Base-by-base conservation (phyloP, 2,329 filamentous ascomycete genomes). In the Emergomyces africanus region DNA sequence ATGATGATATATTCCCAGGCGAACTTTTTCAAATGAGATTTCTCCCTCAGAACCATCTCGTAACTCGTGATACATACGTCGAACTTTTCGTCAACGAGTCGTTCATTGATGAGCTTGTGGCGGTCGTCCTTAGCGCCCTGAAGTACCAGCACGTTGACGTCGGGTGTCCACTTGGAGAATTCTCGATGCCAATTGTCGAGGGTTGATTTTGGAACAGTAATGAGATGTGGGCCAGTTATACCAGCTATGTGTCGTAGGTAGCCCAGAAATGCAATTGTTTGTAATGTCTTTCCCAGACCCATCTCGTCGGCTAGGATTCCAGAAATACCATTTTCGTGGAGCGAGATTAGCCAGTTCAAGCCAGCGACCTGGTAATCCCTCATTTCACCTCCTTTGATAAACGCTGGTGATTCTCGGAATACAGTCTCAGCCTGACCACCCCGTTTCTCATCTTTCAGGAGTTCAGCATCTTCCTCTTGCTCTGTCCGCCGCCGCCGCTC, bases 1-100 rank as follows among this genome's bases (percentile, higher is more conserved):
- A 99, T 96, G 66, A 99, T 96, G 73, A 99, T 99, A 74, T 99
- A 99, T 72, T 99, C 92, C 94, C 94, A 99, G 0, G 94, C 91
- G 72, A 99, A 95, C 73, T 97, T 97, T 77, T 94, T 96, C 65
- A 99, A 75, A 66, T 96, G 90, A 0, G 88, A 80, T 77, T 99
- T 97, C 71, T 99, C 94, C 60, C 94, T 85, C 14, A 99, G 80
- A 61, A 99, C 90, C 92, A 99, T 97, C 73, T 99, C 94, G 76
- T 99, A 99, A 72, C 91, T 96, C 15, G 94, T 99, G 71, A 99
- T 89, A 76, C 92, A 96, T 20, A 97, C 92, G 68, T 99, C 94
- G 66, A 99, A 99, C 65, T 95, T 89, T 72, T 96, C 90, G 61
- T 95, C 89, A 20, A 95, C 81, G n/a, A 99, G 80, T 4, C 89